Evolutionary conservation across 768 basidiomycete genomes (phyloP), one percentile per base, ranked within the genome.

Genomic region (Lactarius trivialis): DNA sequence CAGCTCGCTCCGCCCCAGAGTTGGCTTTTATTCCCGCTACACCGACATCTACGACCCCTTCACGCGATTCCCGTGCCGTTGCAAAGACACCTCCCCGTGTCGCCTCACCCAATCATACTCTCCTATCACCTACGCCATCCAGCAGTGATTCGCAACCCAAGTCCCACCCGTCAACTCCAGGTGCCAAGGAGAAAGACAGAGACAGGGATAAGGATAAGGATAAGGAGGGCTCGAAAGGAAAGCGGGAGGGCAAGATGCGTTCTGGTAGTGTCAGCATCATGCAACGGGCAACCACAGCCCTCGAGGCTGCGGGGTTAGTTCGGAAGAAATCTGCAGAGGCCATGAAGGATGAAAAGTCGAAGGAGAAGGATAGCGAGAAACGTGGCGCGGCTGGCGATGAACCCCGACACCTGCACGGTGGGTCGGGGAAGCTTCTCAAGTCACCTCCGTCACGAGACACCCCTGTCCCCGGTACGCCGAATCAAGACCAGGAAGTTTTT

Each of bases 231-330:
- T 72, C 75, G 48, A 86, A 83, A 65, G 78, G 79, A 21, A 79
- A 85, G 53, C 75, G 78, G 56, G 76, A 76, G 2, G 74, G 73
- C 32, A 94, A 95, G 71, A 77, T 74, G 28, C 80, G 95, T 17
- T 85, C 92, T 2, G 90, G 93, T 7, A 96, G 94, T 61, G 91
- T 98, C 56, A 94, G 88, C 69, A 97, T 98, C 72, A 91, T 98
- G 82, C 95, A 98, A 69, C 85, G 94, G 28, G 94, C 93, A 0
- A 95, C 93, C 2, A 96, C 93, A 1, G 92, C 89, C 1, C 79
- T 93, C 28, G 91, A 92, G 71, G 92, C 90, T 11, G 89, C 88
- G 14, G 89, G 91, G 2, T 74, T 95, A 11, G 89, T 93, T 52
- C 76, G 87, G 63, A 93, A 93, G 75, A 93, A 89, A 73, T 89